Evolutionary conservation across 164 flowering plant genomes (phyloP), one percentile per base, ranked within the genome.

Genomic region (Tetracentron sinense): DNA sequence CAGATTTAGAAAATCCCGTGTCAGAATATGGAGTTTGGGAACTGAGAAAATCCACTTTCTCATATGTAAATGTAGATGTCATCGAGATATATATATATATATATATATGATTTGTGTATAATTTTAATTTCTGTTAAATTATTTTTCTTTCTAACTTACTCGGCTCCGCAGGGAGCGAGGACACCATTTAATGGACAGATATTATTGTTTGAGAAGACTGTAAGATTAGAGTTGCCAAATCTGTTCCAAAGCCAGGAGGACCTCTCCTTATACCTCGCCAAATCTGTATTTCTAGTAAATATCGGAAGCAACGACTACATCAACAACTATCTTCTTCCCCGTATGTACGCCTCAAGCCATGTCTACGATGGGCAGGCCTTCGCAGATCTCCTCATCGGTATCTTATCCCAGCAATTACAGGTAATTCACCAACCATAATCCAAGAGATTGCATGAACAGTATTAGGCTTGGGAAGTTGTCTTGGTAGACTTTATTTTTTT

Each of bases 291-390:
- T 49, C 30, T 69, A 56, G 54, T 78, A 29, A 59, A 60, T 30
- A 56, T 75, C 1, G 82, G 82, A 4, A 69, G 79, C 72, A 75
- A 78, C 63, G 82, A 78, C 79, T 75, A 78, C 75, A 66, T 78
- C 69, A 78, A 78, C 67, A 78, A 78, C 61, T 78, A 78, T 50
- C 77, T 78, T 16, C 65, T 65, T 20, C 75, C 77, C 28, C 64
- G 56, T 23, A 55, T 66, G 33, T 78, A 75, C 49, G 10, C 54
- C 19, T 60, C 58, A 14, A 73, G 77, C 71, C 47, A 23, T 3
- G 16, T 35, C 23, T 76, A 64, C 65, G 60, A 33, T 8, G 63
- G 71, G 12, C 73, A 72, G 42, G 60, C 67, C 26, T 78, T 48
- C 47, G 78, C 78, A 21, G 75, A 75, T 66, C 72, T 70, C 58